Conservation (phyloP, 2,329 filamentous ascomycete species). For the Arachnomyces sp. region DNA sequence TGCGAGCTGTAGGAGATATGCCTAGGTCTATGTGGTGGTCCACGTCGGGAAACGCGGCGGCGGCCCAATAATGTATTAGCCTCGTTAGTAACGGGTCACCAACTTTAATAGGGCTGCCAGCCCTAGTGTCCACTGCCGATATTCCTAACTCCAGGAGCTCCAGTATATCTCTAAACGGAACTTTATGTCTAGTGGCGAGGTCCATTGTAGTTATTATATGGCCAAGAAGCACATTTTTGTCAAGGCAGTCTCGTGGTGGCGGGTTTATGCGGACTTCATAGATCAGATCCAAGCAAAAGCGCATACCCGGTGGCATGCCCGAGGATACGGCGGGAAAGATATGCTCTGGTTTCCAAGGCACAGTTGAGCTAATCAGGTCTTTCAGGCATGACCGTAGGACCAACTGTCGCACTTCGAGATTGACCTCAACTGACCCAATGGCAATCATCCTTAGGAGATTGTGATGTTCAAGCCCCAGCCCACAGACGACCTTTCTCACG, state of each 20-base stretch:
- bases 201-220: neutral
- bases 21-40: neutral
- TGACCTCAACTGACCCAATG: neutral
- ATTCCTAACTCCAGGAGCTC: conserved; percentile 1
- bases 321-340: neutral
- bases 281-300: conserved; percentile 7
- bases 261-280: neutral
- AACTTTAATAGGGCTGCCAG: neutral
- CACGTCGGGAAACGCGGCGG: neutral
- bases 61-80: conserved; percentile 4
- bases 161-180: conserved; percentile 5
- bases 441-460: conserved; percentile 7
- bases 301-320: neutral
- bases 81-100: neutral
- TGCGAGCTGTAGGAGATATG: neutral
- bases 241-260: neutral
- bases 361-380: conserved; percentile 4
- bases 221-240: neutral
- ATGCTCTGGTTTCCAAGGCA: neutral
- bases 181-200: neutral
- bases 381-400: conserved; percentile 1
- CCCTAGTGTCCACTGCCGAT: neutral
- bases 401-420: conserved; percentile 1
- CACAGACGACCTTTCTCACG: neutral
- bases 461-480: neutral